phyloP scores from a whole-genome alignment of 305 asterid species.

The Euphrasia arctica region DNA sequence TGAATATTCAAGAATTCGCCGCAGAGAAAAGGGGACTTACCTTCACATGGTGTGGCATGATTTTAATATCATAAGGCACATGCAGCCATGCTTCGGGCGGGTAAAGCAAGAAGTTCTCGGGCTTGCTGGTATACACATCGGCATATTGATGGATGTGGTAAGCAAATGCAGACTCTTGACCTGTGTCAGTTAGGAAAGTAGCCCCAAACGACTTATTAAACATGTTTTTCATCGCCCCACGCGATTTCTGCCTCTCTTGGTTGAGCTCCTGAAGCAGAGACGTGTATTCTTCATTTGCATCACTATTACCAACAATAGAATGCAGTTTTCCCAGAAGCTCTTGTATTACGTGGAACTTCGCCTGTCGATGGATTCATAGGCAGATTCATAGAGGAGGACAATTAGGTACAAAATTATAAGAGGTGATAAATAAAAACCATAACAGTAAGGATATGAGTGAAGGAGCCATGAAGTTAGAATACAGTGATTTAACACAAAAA shows the following conservation, averaged over 20 bases:
- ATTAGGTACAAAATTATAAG: not conserved
- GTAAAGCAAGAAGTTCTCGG: conserved; percentile 83
- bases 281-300: conserved; percentile 49
- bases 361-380: conserved; percentile 38
- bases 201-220: conserved; percentile 91
- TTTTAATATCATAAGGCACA: conserved; percentile 84
- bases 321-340: conserved; percentile 91
- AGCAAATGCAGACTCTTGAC: conserved; percentile 93
- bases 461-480: not conserved
- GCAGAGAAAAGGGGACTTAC: conserved; percentile 36
- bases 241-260: conserved; percentile 75
- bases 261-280: conserved; percentile 77
- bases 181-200: conserved; percentile 84
- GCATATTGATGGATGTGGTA: conserved; percentile 94
- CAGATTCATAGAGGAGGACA: not conserved
- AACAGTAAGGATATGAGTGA: not conserved
- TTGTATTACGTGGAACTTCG: conserved; percentile 84
- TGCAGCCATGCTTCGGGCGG: conserved; percentile 96
- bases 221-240: conserved; percentile 73
- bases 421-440: not conserved
- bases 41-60: conserved; percentile 98
- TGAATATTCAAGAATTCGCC: conserved; percentile 9
- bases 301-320: conserved; percentile 50
- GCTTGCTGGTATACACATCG: conserved; percentile 94
- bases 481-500: not conserved